Percentiles rank a stretch among this genome's conserved stretches.
These are phyloP conservation scores for Ormosia emarginata DNA, from an alignment of 306 rosid species.

Conservation along the genomic window DNA sequence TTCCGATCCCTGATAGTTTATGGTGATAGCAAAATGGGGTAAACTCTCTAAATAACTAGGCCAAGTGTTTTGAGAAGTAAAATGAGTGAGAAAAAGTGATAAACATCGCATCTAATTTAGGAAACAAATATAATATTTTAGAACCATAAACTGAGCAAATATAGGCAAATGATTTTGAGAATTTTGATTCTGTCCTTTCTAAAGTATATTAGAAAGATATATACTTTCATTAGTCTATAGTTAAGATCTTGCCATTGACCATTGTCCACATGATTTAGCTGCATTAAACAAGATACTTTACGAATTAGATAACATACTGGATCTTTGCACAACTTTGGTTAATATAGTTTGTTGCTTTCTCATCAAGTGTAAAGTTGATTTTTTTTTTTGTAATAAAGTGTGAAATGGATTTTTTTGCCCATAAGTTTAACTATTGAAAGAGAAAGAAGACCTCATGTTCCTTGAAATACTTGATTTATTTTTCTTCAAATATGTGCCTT, in stretches of 20 bases:
- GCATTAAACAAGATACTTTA: not conserved
- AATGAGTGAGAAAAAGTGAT: too few relatives aligned
- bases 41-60: too few relatives aligned
- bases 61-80: too few relatives aligned
- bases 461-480: not conserved
- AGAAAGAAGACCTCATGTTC: not conserved
- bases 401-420: not conserved
- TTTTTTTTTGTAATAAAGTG: not conserved
- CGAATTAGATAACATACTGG: not conserved
- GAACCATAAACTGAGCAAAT: not conserved
- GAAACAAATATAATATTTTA: not conserved
- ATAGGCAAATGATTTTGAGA: not conserved
- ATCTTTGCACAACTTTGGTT: not conserved
- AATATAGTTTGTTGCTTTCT: not conserved
- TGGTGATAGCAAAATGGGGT: too few relatives aligned
- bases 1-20: too few relatives aligned
- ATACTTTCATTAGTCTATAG: not conserved
- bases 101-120: not conserved
- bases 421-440: not conserved
- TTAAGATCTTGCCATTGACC: not conserved
- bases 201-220: not conserved
- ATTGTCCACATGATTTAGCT: not conserved
- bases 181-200: conserved; percentile 1
- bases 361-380: not conserved
- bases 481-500: not conserved